Conservation (phyloP, 345 rosid species). For the Camelina sativa region DNA sequence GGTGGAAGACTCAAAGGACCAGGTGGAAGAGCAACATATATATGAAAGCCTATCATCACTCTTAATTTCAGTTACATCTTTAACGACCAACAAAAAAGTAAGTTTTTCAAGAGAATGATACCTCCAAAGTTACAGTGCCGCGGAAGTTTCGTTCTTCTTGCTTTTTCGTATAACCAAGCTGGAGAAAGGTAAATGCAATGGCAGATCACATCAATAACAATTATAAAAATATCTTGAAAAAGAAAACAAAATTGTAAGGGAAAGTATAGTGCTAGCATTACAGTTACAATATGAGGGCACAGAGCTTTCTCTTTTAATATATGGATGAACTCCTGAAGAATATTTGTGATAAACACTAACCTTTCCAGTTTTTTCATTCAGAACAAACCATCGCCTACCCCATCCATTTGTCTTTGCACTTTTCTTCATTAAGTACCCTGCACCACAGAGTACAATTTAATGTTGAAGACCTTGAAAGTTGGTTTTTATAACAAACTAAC, state of each 20-base stretch:
- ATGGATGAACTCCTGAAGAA: conserved; percentile 19
- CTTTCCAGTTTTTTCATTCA: conserved; percentile 95
- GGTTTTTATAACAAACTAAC: neutral
- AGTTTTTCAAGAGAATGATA: conserved; percentile 15
- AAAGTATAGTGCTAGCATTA: conserved; percentile 9
- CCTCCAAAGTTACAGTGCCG: conserved; percentile 90
- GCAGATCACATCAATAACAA: conserved; percentile 12
- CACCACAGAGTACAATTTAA: conserved; percentile 13
- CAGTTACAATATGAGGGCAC: conserved; percentile 7
- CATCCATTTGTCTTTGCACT: conserved; percentile 91
- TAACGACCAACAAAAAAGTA: neutral
- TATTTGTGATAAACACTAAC: conserved; percentile 43
- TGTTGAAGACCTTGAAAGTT: conserved; percentile 23
- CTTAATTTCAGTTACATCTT: neutral
- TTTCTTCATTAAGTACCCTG: conserved; percentile 86
- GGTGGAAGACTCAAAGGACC: neutral
- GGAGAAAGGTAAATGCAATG: conserved; percentile 35
- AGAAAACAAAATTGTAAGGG: neutral
- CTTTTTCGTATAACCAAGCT: conserved; percentile 94
- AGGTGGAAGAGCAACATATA: conserved; percentile 11
- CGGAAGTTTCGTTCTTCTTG: conserved; percentile 94
- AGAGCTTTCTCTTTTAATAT: conserved; percentile 16
- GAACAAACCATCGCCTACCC: conserved; percentile 94
- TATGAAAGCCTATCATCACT: conserved; percentile 4
- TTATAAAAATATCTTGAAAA: neutral